Base-by-base conservation (phyloP, 129 eudicot species). In the Ambrosia artemisiifolia region DNA sequence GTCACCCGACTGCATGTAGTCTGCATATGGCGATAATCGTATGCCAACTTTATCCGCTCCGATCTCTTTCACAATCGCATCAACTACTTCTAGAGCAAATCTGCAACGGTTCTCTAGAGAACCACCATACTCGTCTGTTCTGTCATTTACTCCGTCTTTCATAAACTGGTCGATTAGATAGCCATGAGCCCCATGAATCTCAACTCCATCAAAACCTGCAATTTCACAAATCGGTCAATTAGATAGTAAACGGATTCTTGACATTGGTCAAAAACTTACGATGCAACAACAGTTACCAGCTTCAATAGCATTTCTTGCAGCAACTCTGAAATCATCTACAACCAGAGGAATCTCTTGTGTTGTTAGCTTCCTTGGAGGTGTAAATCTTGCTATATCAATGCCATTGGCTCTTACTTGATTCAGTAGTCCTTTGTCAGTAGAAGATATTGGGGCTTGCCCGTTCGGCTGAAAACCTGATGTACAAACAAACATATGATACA, bases 191-290 rank as follows among this genome's bases (percentile, higher is more conserved):
- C 79, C 82, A 20, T 81, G 79, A 38, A 81, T 60, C 61, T 77
- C 85, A 62, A 81, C 75, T 44, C 85, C 79, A 17, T 76, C 82
- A 43, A 81, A 81, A n/a, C 85, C 68, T 67, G 24, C 50, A 54
- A 3, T 20, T 30, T 67, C 17, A 61, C 0, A 50, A 34, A 7
- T 5, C 7, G 43, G 7, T 36, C 7, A 5, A 36, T 36, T 1
- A 36, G 7, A 36, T 36, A 5, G 43, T 36, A 8, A 36, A 36
- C 2, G 8, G 43, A 36, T 36, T 36, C 43, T 36, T 5, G 43
- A 36, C 7, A 36, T 36, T 36, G 5, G 5, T 36, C 8, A 36
- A 36, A 7, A 11, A 44, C 16, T 10, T 34, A 38, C 9, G 38
- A 36, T 7, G 43, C 6, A 36, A 2, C 2, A 36, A 36, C 9